These are phyloP conservation scores for Hyphopichia wangnamkhiaoensis DNA, from an alignment of 1,139 yeast species.

Conservation along the genomic window DNA sequence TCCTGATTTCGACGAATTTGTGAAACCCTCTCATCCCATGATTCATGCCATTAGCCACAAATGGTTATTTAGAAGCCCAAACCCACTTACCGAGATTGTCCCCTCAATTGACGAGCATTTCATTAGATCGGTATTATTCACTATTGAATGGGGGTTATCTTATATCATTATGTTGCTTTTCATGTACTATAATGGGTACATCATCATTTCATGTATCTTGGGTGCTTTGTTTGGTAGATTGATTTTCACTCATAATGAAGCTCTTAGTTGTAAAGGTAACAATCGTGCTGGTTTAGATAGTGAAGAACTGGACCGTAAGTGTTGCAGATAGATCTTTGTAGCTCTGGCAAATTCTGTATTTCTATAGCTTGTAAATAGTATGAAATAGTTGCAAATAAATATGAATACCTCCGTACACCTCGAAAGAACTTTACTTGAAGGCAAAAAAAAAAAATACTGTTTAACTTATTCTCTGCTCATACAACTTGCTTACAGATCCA, in stretches of 20 bases:
- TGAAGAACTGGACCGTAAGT: conserved; percentile 11
- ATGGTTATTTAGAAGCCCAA: conserved; percentile 31
- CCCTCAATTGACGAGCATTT: conserved; percentile 52
- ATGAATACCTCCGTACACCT: too few relatives aligned
- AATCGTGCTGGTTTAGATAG: conserved; percentile 13
- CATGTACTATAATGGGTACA: conserved; percentile 74
- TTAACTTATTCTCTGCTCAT: neutral
- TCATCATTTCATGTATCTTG: conserved; percentile 60
- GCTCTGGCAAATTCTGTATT: too few relatives aligned
- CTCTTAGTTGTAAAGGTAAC: conserved; percentile 28
- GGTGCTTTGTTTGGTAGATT: conserved; percentile 65
- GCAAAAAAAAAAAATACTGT: neutral
- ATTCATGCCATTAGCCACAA: conserved; percentile 37
- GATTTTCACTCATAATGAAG: conserved; percentile 46
- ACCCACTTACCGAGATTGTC: conserved; percentile 15
- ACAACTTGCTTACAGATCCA: neutral
- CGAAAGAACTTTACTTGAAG: neutral
- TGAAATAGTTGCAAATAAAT: too few relatives aligned
- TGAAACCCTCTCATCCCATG: conserved; percentile 22
- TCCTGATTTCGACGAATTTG: too few relatives aligned
- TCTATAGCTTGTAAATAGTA: too few relatives aligned
- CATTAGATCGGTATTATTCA: conserved; percentile 48
- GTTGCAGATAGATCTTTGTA: conserved; percentile 5
- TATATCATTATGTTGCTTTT: conserved; percentile 68
- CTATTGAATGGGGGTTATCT: conserved; percentile 62